Evolutionary conservation across 495 filamentous ascomycete genomes (phyloP).

Genomic region (Rusavskia elegans): DNA sequence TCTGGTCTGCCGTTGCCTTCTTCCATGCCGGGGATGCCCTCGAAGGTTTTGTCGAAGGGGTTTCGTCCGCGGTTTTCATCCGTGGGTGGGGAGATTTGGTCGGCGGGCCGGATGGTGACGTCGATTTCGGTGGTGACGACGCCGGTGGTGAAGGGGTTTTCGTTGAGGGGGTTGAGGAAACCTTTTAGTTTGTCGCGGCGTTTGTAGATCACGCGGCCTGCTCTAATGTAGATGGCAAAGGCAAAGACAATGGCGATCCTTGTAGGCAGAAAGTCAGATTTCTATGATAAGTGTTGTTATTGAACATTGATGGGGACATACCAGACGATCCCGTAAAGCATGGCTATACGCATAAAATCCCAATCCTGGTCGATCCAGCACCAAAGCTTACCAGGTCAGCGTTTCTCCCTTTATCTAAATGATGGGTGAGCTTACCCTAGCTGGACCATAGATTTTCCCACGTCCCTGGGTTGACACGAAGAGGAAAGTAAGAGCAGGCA

Average conservation of each 20-base stretch:
- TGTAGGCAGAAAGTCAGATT: not conserved
- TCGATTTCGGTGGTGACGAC: conserved; percentile 43
- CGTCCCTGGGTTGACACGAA: conserved; percentile 35
- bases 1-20: not conserved
- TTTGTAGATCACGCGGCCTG: conserved; percentile 53
- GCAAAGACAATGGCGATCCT: conserved; percentile 50
- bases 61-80: not conserved
- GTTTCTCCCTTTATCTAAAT: not conserved
- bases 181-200: conserved; percentile 29
- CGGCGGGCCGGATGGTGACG: conserved; percentile 19
- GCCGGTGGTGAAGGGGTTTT: conserved; percentile 30
- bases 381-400: conserved; percentile 40
- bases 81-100: conserved; percentile 11
- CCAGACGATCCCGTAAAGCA: conserved; percentile 80
- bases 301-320: conserved; percentile 18
- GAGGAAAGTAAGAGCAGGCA: conserved; percentile 52
- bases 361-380: conserved; percentile 61
- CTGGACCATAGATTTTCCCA: conserved; percentile 57
- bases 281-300: not conserved
- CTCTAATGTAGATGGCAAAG: conserved; percentile 55
- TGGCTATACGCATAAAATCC: conserved; percentile 58
- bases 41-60: not conserved
- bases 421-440: conserved; percentile 29
- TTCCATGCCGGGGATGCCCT: not conserved
- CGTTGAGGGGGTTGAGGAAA: conserved; percentile 27